phyloP scores from a whole-genome alignment of 192 early-diverging fungal genomes.

The Backusella luteola region DNA sequence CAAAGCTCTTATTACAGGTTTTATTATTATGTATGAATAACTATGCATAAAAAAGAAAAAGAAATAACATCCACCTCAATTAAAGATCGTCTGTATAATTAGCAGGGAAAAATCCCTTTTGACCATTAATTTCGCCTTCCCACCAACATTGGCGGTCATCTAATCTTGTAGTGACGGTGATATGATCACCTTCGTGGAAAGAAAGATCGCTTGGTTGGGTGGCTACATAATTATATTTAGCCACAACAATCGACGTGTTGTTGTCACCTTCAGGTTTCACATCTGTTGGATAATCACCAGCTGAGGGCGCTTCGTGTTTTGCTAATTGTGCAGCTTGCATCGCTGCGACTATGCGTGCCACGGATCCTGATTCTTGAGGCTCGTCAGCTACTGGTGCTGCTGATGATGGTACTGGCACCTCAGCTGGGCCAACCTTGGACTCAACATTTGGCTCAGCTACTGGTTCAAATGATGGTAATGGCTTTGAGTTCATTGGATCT shows the following conservation, averaged over 20 bases:
- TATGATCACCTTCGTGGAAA: slow-evolving; percentile 39
- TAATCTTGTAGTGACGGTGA: slow-evolving; percentile 32
- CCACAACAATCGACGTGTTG: slow-evolving; percentile 11
- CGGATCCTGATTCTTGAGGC: not conserved
- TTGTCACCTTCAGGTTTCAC: slow-evolving; percentile 1
- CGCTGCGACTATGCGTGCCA: not conserved
- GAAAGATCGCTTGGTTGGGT: slow-evolving; percentile 30
- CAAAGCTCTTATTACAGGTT: not conserved
- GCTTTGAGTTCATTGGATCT: not conserved
- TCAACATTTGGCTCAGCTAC: no score
- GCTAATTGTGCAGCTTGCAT: not conserved
- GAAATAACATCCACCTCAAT: not conserved
- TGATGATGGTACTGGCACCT: not conserved
- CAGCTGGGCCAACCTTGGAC: no score
- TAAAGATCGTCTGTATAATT: slow-evolving; percentile 17
- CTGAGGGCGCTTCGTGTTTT: not conserved
- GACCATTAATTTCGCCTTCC: slow-evolving; percentile 31
- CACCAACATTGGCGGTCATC: slow-evolving; percentile 36
- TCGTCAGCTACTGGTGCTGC: not conserved
- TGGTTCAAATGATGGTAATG: not conserved
- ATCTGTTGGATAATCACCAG: not conserved
- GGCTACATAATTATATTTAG: slow-evolving; percentile 38
- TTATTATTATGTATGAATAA: not conserved
- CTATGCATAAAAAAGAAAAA: not conserved
- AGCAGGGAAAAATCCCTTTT: slow-evolving; percentile 20